Evolutionary conservation across 495 filamentous ascomycete species (phyloP), one percentile per base, ranked within the genome.

Genomic region (Hypoxylon fragiforme): DNA sequence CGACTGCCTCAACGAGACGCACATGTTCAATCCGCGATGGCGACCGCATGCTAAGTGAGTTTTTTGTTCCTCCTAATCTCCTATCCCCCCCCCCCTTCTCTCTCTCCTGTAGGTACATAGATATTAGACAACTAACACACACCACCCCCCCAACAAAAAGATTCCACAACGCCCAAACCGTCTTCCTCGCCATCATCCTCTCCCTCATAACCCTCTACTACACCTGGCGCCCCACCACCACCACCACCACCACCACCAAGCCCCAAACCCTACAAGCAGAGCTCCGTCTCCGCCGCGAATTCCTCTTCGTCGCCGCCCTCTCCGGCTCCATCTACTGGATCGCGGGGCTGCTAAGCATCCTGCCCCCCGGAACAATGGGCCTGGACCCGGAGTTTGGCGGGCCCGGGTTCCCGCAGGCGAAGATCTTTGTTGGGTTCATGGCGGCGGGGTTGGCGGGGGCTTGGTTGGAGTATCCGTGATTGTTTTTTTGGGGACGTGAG

Each of bases 121-220:
- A n/a, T n/a, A n/a, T n/a, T n/a, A n/a, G n/a, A 37, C 13, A 4
- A 37, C 34, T 37, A 37, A 37, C 34, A 6, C n/a, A 30, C 12
- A 35, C 34, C 32, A 32, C 38, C 11, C 19, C 21, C 7, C 18
- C 12, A 45, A 14, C 16, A n/a, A n/a, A 4, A 4, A 77, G 75
- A 51, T 84, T 82, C 62, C 80, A 84, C 64, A 75, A 75, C 49
- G 80, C 70, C 12, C 80, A 83, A 40, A 82, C 79, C 14, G 81
- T 83, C 63, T 71, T 60, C 30, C 69, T 79, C 39, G 75, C 79
- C 0, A 50, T 78, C 0, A 39, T 60, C 15, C 68, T 83, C 1
- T 72, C 76, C 34, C 50, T 73, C 2, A 56, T 70, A 7, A 81
- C 78, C 1, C 60, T 80, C 0, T 81, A 76, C 53, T 82, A 77